phyloP scores from a whole-genome alignment of 306 rosid species.

The Prunus salicina region DNA sequence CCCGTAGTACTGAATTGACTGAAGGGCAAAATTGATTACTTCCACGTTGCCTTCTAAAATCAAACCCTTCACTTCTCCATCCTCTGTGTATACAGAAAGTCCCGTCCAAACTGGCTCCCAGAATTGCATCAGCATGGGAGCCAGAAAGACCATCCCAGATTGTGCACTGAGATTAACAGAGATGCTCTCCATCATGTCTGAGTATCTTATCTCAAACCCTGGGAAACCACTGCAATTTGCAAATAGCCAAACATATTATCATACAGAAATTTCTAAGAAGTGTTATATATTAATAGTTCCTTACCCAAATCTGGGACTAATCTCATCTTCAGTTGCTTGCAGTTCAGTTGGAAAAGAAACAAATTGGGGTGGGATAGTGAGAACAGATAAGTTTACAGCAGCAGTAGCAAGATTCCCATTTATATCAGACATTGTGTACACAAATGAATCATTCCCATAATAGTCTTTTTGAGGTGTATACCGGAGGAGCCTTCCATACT shows the following conservation, averaged over 20 bases:
- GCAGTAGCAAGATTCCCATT: conserved; percentile 76
- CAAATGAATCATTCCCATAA: conserved; percentile 68
- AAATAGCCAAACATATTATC: conserved; percentile 4
- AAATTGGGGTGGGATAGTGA: conserved; percentile 77
- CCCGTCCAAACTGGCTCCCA: conserved; percentile 54
- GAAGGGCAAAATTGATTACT: conserved; percentile 66
- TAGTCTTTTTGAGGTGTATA: conserved; percentile 69
- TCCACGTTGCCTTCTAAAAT: conserved; percentile 61
- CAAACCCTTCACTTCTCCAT: conserved; percentile 45
- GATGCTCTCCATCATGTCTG: conserved; percentile 63
- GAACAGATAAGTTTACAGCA: conserved; percentile 56
- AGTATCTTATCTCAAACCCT: conserved; percentile 74
- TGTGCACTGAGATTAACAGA: conserved; percentile 59
- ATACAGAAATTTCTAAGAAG: neutral
- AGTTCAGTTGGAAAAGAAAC: conserved; percentile 67
- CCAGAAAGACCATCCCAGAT: conserved; percentile 56
- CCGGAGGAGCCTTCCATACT: conserved; percentile 59
- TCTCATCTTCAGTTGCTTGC: conserved; percentile 72
- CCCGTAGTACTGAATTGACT: conserved; percentile 83
- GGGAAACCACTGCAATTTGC: conserved; percentile 65
- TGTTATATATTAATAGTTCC: neutral
- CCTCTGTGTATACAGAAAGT: conserved; percentile 35
- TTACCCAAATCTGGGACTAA: conserved; percentile 79
- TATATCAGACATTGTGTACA: conserved; percentile 72
- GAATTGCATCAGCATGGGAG: conserved; percentile 69